phyloP scores from a whole-genome alignment of 2,329 filamentous ascomycete genomes.

The Teratosphaeria epicoccoides region DNA sequence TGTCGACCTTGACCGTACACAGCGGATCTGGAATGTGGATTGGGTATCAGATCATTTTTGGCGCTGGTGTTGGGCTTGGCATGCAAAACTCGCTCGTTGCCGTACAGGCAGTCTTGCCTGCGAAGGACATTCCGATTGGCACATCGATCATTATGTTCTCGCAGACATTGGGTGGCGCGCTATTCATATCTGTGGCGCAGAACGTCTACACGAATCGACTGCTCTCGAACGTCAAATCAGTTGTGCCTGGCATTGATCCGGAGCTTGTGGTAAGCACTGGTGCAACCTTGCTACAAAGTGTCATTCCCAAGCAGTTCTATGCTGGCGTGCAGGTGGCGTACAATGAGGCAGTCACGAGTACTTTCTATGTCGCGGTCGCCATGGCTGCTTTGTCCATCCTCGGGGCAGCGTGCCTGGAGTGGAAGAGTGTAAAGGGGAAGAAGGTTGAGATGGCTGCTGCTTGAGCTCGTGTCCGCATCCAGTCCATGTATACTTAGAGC shows the following conservation, averaged over 20 bases:
- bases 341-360: slow-evolving; percentile 48
- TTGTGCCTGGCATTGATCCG: slow-evolving; percentile 35
- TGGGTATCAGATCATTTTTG: slow-evolving; percentile 28
- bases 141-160: slow-evolving; percentile 39
- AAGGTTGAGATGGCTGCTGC: slow-evolving; percentile 30
- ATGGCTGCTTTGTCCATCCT: slow-evolving; percentile 45
- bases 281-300: slow-evolving; percentile 48
- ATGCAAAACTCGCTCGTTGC: slow-evolving; percentile 40
- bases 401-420: slow-evolving; percentile 49
- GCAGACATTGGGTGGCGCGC: slow-evolving; percentile 38
- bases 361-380: slow-evolving; percentile 51
- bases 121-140: slow-evolving; percentile 36
- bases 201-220: slow-evolving; percentile 42
- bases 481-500: background rate
- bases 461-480: slow-evolving; percentile 4
- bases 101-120: slow-evolving; percentile 35
- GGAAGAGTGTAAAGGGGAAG: slow-evolving; percentile 52
- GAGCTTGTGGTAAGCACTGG: slow-evolving; percentile 36
- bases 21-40: slow-evolving; percentile 30
- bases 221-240: slow-evolving; percentile 28
- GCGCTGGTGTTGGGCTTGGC: slow-evolving; percentile 36
- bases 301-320: slow-evolving; percentile 42
- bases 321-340: slow-evolving; percentile 51
- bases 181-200: slow-evolving; percentile 40
- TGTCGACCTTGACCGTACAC: slow-evolving; percentile 33